Evolutionary conservation across 2,329 filamentous ascomycete genomes (phyloP).

Genomic region (Niveomyces coronatus): DNA sequence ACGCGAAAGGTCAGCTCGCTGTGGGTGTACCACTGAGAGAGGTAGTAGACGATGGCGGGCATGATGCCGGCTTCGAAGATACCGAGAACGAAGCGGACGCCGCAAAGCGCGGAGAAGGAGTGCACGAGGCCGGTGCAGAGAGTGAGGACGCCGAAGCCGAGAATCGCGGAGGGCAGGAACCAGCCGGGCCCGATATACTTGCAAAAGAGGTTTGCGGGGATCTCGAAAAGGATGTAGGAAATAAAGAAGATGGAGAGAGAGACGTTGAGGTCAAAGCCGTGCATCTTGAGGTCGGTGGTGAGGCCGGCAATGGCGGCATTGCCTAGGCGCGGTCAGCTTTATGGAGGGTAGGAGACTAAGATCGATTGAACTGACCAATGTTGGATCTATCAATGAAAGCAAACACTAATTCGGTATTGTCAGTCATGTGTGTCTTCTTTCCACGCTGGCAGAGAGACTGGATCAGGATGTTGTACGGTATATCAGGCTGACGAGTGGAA

Average conservation of each 20-base stretch:
- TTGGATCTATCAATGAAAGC: slow-evolving; percentile 60
- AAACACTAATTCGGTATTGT: too few relatives aligned
- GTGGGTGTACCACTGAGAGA: slow-evolving; percentile 53
- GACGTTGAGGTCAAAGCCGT: slow-evolving; percentile 50
- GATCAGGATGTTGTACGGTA: too few relatives aligned
- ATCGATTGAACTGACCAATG: slow-evolving; percentile 36
- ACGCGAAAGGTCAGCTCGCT: slow-evolving; percentile 53
- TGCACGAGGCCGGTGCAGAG: slow-evolving; percentile 52
- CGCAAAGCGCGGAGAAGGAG: slow-evolving; percentile 34
- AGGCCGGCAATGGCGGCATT: slow-evolving; percentile 51
- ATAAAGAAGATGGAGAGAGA: slow-evolving; percentile 54
- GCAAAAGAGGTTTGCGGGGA: slow-evolving; percentile 51
- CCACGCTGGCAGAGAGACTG: too few relatives aligned
- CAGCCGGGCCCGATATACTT: slow-evolving; percentile 56
- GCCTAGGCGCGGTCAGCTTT: slow-evolving; percentile 23
- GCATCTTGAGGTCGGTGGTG: slow-evolving; percentile 42
- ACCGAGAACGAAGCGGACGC: slow-evolving; percentile 49
- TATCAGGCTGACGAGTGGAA: slow-evolving; percentile 47
- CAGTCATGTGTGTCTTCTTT: too few relatives aligned
- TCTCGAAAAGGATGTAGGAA: slow-evolving; percentile 55
- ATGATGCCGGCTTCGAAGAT: slow-evolving; percentile 56
- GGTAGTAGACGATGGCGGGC: slow-evolving; percentile 56
- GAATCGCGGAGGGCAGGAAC: slow-evolving; percentile 48
- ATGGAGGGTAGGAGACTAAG: not conserved
- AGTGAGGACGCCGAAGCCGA: slow-evolving; percentile 48